Base-by-base conservation (phyloP, 1,284 basidiomycete genomes). In the Phylloporus sp. region DNA sequence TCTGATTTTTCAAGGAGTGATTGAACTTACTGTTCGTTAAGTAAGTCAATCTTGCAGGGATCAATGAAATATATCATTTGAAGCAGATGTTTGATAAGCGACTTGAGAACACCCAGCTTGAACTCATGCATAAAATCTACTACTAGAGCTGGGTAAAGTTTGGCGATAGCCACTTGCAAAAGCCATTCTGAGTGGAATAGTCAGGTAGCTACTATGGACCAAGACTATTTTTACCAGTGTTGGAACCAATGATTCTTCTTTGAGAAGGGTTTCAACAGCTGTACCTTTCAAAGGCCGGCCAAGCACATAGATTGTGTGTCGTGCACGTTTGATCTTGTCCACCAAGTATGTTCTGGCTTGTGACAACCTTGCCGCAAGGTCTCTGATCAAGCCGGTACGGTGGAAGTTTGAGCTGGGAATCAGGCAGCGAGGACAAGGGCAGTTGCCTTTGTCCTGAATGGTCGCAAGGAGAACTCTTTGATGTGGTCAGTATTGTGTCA, bases 331-430 rank as follows among this genome's bases (percentile, higher is more conserved):
- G 23, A 63, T 35, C 41, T 63, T 63, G 4, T 45, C 39, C 7
- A 5, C 2, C 2, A 56, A 35, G 39, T 63, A 63, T 8, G 47
- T 62, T 35, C 45, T 20, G 10, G 53, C 45, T 2, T 2, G 25
- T 27, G 55, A 57, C 4, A 55, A 1, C 7, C 67, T 59, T 1
- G 60, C 25, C 0, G 2, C 3, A 0, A 67, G 10, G 25, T 68
- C 65, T 55, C 25, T 59, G 2, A 62, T 0, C 0, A 67, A 52
- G 3, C 60, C 60, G 1, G 27, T 53, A 25, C 12, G 8, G 35
- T 67, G 37, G 6, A 68, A 68, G 4, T 1, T n/a, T 32, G 32
- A 64, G n/a, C 27, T 68, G 0, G 60, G 35, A 15, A 69, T 41
- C 4, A 68, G 43, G 17, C 55, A 49, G 5, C 12, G 47, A 45